These are phyloP conservation scores for Infundibulicybe gibba DNA, from an alignment of 768 basidiomycete genomes.

Conservation along the genomic window DNA sequence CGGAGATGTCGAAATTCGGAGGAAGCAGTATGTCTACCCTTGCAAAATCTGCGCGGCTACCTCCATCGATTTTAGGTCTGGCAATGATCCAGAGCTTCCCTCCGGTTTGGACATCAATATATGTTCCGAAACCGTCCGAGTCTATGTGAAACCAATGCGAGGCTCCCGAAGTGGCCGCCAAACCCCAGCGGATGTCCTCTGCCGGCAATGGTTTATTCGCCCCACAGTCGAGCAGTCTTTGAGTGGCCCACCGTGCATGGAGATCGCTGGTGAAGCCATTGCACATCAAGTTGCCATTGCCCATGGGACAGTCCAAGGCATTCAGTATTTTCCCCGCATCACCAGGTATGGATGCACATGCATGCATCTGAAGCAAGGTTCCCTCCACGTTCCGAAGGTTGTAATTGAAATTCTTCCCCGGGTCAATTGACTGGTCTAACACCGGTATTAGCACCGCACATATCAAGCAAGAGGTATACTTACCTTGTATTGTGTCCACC, in stretches of 20 bases:
- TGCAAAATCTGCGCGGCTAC: not conserved
- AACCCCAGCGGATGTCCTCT: constrained; percentile 11
- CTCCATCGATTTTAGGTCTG: not conserved
- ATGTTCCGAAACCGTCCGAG: constrained; percentile 10
- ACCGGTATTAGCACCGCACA: not conserved
- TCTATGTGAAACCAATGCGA: constrained; percentile 13
- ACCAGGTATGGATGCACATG: not conserved
- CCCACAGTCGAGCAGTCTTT: not conserved
- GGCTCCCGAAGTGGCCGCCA: constrained; percentile 8
- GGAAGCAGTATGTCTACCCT: not conserved
- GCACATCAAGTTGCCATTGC: not conserved
- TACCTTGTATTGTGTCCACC: not conserved
- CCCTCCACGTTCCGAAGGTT: not conserved
- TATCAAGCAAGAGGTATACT: not conserved
- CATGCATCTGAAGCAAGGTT: not conserved
- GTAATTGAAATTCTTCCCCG: not conserved
- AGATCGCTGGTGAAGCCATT: not conserved
- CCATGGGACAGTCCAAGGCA: not conserved
- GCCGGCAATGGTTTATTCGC: not conserved
- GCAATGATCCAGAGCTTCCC: constrained; percentile 12
- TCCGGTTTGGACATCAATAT: constrained; percentile 3
- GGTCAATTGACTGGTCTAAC: not conserved
- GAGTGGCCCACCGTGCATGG: not conserved
- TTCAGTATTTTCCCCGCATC: not conserved
- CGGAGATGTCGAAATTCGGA: not conserved